These are phyloP conservation scores for Yamadazyma aaseri DNA, from an alignment of 1,139 yeast species.

Conservation along the genomic window DNA sequence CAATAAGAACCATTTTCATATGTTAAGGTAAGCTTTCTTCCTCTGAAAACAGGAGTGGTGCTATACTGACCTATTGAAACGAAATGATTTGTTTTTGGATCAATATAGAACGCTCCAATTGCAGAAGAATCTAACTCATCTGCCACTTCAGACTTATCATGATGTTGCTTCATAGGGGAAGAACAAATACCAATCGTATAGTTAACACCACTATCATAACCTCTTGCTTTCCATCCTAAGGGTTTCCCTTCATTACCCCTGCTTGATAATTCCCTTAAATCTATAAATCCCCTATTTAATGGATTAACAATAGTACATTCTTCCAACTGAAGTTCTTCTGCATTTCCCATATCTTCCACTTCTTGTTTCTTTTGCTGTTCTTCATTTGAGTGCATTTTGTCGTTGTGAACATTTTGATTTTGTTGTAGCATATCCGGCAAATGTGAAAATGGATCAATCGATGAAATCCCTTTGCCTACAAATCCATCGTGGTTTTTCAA, in stretches of 20 bases:
- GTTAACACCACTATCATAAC: constrained; percentile 69
- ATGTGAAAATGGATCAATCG: constrained; percentile 14
- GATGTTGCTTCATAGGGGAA: constrained; percentile 48
- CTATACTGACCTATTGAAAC: constrained; percentile 67
- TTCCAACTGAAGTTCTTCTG: constrained; percentile 19
- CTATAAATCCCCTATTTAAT: constrained; percentile 52
- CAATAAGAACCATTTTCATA: constrained; percentile 77
- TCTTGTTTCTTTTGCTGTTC: background rate
- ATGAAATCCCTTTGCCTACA: constrained; percentile 6
- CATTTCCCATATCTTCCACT: too few species aligned
- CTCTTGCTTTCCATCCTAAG: constrained; percentile 65
- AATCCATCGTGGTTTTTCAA: constrained; percentile 10
- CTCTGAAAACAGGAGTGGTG: constrained; percentile 63
- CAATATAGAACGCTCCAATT: constrained; percentile 70
- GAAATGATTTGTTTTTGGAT: constrained; percentile 46
- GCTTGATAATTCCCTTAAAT: constrained; percentile 51
- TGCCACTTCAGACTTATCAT: constrained; percentile 30
- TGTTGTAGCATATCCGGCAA: constrained; percentile 8
- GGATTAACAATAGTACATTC: constrained; percentile 60
- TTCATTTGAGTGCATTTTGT: background rate
- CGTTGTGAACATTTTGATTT: too few species aligned
- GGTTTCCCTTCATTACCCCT: constrained; percentile 41
- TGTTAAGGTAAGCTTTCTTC: constrained; percentile 67
- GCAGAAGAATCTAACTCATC: constrained; percentile 46
- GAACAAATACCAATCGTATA: constrained; percentile 82